Evolutionary conservation across 2,329 filamentous ascomycete genomes (phyloP), one percentile per base, ranked within the genome.

Genomic region (Fusarium pseudoanthophilum): DNA sequence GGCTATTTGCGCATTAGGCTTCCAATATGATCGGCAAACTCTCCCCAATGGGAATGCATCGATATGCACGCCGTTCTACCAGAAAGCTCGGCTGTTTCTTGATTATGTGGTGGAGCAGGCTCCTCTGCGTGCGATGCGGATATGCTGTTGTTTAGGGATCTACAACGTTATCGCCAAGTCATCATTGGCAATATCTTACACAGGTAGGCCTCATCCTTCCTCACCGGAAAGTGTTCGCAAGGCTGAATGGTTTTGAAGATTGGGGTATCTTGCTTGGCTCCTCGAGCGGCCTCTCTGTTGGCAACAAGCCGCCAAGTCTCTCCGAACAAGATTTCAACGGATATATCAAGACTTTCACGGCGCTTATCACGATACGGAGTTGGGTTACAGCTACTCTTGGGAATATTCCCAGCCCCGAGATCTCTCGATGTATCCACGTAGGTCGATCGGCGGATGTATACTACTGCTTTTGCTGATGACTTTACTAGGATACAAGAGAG

Each of bases 271-370:
- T 60, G 0, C 18, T 60, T 1, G 48, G 58, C 5, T 60, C 58
- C 7, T 60, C 58, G 0, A 56, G 48, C 0, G 58, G 48, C 1
- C 6, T 60, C 0, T 2, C 1, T 2, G 3, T 56, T 8, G 48
- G 36, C 2, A 30, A n/a, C 46, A 48, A 0, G 5, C 18, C 4
- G 26, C 26, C n/a, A 0, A 3, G 3, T 11, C 14, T 56, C 1
- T 20, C 48, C 1, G 15, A 43, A 36, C 2, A 1, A 2, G 48
- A 56, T 0, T 60, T 43, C 0, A 21, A 36, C 0, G 48, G 58
- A 0, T 56, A 60, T 6, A 3, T 20, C 1, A 60, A 11, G 15
- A 43, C 58, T 2, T 34, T 60, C 0, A 7, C n/a, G 2, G 58
- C 24, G 1, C 30, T 60, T 0, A 36, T 56, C 14, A 60, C 58